Evolutionary conservation across 164 flowering plant species (phyloP).

Genomic region (Annona squamosa): DNA sequence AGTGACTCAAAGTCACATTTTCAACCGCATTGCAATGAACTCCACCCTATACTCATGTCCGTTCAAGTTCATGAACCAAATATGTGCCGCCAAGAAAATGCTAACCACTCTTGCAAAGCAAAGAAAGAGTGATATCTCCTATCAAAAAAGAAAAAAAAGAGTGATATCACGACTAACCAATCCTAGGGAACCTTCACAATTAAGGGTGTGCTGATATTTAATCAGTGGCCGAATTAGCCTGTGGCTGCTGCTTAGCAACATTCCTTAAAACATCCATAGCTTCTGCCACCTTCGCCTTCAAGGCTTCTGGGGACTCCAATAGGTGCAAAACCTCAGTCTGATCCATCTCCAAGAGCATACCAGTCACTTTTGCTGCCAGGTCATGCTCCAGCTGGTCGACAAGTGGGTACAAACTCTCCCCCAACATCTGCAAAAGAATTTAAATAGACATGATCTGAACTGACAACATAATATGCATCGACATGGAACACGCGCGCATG

Average conservation of each 20-base stretch:
- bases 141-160: no score
- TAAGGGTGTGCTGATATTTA: constrained; percentile 55
- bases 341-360: constrained; percentile 90
- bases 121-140: no score
- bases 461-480: no score
- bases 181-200: constrained; percentile 41
- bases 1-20: no score
- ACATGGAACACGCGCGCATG: no score
- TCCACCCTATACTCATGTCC: no score
- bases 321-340: constrained; percentile 78
- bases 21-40: no score
- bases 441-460: no score
- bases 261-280: constrained; percentile 73
- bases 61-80: no score
- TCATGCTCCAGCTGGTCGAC: constrained; percentile 75
- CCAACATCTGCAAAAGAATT: constrained; percentile 46
- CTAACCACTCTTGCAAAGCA: no score
- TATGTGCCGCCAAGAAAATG: no score
- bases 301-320: constrained; percentile 75
- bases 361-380: constrained; percentile 73
- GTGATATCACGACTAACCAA: background rate
- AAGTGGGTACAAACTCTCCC: constrained; percentile 67
- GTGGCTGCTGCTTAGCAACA: constrained; percentile 48
- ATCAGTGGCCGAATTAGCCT: constrained; percentile 35
- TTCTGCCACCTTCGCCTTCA: constrained; percentile 69